Evolutionary conservation across 1,284 basidiomycete species (phyloP).

Genomic region (Filobasidium uniguttulatum): DNA sequence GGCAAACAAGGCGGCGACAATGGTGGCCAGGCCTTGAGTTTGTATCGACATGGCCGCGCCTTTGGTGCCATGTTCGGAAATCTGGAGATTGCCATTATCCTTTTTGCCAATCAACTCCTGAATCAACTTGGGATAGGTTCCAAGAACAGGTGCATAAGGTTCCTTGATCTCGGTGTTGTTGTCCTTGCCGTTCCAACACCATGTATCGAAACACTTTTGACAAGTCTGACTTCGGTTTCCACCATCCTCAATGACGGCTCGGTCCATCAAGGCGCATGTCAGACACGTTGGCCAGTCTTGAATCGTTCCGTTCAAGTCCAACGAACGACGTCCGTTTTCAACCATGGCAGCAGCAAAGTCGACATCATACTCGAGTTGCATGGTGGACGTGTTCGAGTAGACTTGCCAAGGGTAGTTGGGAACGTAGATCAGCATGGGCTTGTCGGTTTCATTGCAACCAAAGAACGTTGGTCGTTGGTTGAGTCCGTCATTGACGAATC

Average conservation of each 20-base stretch:
- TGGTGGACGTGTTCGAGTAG: conserved; percentile 35
- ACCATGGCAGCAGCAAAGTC: conserved; percentile 26
- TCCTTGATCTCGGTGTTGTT: conserved; percentile 17
- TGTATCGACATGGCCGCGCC: too few relatives aligned
- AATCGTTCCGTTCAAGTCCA: conserved; percentile 32
- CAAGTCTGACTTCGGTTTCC: conserved; percentile 28
- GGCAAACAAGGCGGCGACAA: too few relatives aligned
- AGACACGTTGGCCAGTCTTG: conserved; percentile 35
- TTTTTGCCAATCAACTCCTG: conserved; percentile 1
- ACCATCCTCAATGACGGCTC: conserved; percentile 26
- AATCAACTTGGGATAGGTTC: conserved; percentile 22
- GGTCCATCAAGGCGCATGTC: conserved; percentile 38
- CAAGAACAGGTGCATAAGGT: conserved; percentile 25
- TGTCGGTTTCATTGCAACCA: conserved; percentile 36
- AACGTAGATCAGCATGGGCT: conserved; percentile 38
- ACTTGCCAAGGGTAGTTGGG: conserved; percentile 40
- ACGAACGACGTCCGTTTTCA: conserved; percentile 23
- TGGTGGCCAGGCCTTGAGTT: too few relatives aligned
- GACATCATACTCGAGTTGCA: conserved; percentile 35
- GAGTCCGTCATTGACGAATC: conserved; percentile 42
- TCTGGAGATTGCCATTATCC: background rate
- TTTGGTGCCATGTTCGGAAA: too few relatives aligned
- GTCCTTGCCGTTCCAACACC: conserved; percentile 33
- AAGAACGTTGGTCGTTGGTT: conserved; percentile 43
- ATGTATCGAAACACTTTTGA: conserved; percentile 31